Conservation (phyloP, 2,329 filamentous ascomycete species). For the Penicillium sp. region DNA sequence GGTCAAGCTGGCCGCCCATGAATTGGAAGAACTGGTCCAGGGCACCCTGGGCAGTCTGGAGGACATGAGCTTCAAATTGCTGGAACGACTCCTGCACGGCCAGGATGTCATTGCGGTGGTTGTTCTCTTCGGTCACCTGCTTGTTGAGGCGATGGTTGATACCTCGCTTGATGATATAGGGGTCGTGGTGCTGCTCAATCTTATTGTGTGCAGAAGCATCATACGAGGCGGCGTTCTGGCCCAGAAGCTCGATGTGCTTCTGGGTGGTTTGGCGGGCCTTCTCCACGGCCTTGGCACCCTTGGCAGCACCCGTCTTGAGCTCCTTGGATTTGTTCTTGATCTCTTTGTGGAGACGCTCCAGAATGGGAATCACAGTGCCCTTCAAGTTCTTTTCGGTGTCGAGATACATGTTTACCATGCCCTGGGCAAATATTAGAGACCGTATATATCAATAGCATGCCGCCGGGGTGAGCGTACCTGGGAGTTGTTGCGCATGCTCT, state of each 20-base stretch:
- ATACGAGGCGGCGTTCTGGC: conserved; percentile 76
- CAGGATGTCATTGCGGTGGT: conserved; percentile 86
- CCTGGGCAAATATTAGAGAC: conserved; percentile 47
- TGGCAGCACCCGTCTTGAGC: conserved; percentile 73
- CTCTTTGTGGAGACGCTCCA: conserved; percentile 88
- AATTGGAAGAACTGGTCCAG: conserved; percentile 81
- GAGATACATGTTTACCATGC: conserved; percentile 79
- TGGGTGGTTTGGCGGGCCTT: conserved; percentile 83
- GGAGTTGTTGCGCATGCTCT: conserved; percentile 90
- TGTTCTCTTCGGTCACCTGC: conserved; percentile 94
- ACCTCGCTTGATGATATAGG: conserved; percentile 80
- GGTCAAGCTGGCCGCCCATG: conserved; percentile 75
- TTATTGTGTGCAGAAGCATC: conserved; percentile 69
- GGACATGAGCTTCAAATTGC: conserved; percentile 80
- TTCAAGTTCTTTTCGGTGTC: conserved; percentile 92
- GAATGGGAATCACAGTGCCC: conserved; percentile 77
- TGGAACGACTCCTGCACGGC: conserved; percentile 88
- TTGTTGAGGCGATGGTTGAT: conserved; percentile 81
- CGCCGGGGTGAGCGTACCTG: conserved; percentile 50
- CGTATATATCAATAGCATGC: not conserved
- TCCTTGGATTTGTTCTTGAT: conserved; percentile 97
- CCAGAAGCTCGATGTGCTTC: conserved; percentile 93
- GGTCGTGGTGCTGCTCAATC: conserved; percentile 72
- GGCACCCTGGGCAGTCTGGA: conserved; percentile 77
- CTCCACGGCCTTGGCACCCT: conserved; percentile 85